Percentiles rank a stretch among this genome's conserved stretches.
phyloP scores from a whole-genome alignment of 2,329 filamentous ascomycete species.

The Xylariaceae sp. region DNA sequence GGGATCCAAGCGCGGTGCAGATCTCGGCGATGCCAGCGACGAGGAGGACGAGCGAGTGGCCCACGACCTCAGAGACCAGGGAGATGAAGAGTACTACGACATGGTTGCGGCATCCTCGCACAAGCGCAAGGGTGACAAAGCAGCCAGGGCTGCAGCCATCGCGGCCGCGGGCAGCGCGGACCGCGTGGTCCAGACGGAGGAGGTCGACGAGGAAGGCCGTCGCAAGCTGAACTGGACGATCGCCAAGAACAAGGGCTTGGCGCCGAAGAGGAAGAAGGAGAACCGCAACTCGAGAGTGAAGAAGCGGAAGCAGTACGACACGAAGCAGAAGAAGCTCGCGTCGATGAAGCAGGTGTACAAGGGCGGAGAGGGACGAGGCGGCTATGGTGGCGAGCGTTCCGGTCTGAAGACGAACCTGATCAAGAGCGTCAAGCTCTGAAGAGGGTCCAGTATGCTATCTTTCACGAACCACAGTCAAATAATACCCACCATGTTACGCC shows the following conservation, averaged over 20 bases:
- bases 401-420: conserved; percentile 93
- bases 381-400: conserved; percentile 85
- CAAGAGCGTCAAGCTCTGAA: conserved; percentile 84
- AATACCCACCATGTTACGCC: too few species aligned
- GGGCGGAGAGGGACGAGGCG: conserved; percentile 73
- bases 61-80: conserved; percentile 43
- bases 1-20: conserved; percentile 53
- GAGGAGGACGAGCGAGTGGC: conserved; percentile 47
- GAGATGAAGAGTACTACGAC: conserved; percentile 82
- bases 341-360: conserved; percentile 82
- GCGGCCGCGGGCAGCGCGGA: conserved; percentile 57
- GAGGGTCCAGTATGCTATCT: too few species aligned
- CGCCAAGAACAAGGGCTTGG: conserved; percentile 93
- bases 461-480: too few species aligned
- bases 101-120: conserved; percentile 65
- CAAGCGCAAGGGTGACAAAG: conserved; percentile 68
- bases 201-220: conserved; percentile 76
- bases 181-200: conserved; percentile 56
- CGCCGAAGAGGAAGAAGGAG: conserved; percentile 86
- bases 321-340: conserved; percentile 94
- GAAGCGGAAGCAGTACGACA: conserved; percentile 93
- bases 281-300: conserved; percentile 92
- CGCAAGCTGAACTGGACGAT: conserved; percentile 89
- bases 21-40: conserved; percentile 60
- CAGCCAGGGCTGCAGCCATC: conserved; percentile 46